Percentiles rank a stretch among this genome's conserved stretches.
Evolutionary conservation across 371 early-diverging fungal species (phyloP).

Genomic region (Blakeslea trispora): DNA sequence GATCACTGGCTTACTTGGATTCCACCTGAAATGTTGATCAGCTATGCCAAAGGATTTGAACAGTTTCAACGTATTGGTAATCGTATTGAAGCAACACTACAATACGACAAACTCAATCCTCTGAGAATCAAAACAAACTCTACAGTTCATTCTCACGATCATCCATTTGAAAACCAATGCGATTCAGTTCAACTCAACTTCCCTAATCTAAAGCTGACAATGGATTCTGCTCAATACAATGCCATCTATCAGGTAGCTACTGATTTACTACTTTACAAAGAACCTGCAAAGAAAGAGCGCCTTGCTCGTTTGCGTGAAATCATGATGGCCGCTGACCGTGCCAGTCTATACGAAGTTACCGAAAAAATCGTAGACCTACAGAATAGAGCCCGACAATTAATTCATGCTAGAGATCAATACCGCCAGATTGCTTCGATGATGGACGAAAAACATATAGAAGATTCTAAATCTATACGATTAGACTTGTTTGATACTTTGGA

Average conservation of each 20-base stretch:
- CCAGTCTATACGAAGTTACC: constrained; percentile 51
- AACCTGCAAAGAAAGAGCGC: constrained; percentile 75
- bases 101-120: constrained; percentile 81
- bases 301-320: constrained; percentile 73
- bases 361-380: constrained; percentile 70
- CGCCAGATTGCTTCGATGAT: constrained; percentile 26
- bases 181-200: constrained; percentile 68
- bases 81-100: constrained; percentile 70
- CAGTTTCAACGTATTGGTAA: constrained; percentile 77
- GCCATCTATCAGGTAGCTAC: constrained; percentile 72
- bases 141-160: constrained; percentile 24
- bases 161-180: constrained; percentile 57
- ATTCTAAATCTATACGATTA: constrained; percentile 32
- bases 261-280: constrained; percentile 80
- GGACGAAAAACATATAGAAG: constrained; percentile 31
- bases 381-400: constrained; percentile 57
- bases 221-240: constrained; percentile 74
- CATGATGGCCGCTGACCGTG: constrained; percentile 69
- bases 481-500: constrained; percentile 45
- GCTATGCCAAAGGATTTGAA: constrained; percentile 51
- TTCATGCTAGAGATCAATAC: constrained; percentile 34
- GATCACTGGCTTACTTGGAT: constrained; percentile 86
- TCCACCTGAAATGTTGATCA: constrained; percentile 80
- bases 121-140: constrained; percentile 56
- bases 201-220: constrained; percentile 67